Base-by-base conservation (phyloP, 2,329 filamentous ascomycete species). In the Chaetomium olivaceum region DNA sequence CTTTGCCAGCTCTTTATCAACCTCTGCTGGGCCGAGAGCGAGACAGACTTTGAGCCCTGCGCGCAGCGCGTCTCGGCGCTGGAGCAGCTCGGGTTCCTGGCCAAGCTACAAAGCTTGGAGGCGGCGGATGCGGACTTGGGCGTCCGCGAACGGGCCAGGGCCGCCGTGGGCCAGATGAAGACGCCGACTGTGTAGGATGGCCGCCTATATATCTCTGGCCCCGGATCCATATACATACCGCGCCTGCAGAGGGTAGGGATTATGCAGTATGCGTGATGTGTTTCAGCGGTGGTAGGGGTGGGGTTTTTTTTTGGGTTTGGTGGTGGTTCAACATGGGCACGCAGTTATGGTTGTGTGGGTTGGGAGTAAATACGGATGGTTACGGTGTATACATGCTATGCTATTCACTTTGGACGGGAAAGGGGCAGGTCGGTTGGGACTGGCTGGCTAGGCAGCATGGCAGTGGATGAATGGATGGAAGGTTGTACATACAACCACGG, bases 1-100 rank as follows among this genome's bases (percentile, higher is more conserved):
- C 87, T 95, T 71, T 92, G 92, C 69, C 94, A 93, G 84, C 83
- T 96, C 52, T 84, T 96, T 54, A 91, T 89, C 75, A 97, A 97
- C 75, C 83, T 99, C 52, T 91, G 91, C 0, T 96, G 90, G 82
- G 84, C 89, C 68, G 93, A 97, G 68, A 89, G 94, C 72, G 82
- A 85, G 7, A 82, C 78, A 33, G 93, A 97, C 71, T 80, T 82
- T 23, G 80, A 82, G 25, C 86, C 85, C 11, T 91, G 90, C 68
- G 81, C 84, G 33, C 84, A 89, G 71, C 85, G 95, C 61, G 89
- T 89, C 0, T 76, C 79, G 14, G 88, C 91, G 74, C 81, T 99
- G 54, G 85, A 87, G 74, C 85, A 85, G 61, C 77, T 95, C 29
- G 92, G 92, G 0, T 90, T 93, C 69, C 80, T 89, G 61, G 81